Conservation (phyloP, 2,329 filamentous ascomycete species). For the Blumeria graminis region DNA sequence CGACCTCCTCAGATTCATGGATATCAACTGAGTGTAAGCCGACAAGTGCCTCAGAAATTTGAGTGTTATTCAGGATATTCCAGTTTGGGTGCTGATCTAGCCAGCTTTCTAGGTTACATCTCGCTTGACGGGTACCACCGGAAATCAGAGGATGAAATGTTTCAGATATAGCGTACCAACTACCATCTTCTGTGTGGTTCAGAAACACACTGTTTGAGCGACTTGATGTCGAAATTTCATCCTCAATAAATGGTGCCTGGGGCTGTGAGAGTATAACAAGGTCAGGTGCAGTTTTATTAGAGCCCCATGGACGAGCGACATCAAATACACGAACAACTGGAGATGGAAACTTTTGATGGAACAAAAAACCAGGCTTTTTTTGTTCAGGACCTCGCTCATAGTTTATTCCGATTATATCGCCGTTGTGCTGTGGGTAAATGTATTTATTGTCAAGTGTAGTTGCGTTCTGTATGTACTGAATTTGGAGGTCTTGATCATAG, state of each 20-base stretch:
- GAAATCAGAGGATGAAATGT: constrained; percentile 66
- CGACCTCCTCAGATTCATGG: constrained; percentile 12
- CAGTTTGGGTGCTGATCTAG: constrained; percentile 19
- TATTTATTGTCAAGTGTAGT: constrained; percentile 42
- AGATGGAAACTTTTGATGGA: constrained; percentile 43
- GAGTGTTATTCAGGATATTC: constrained; percentile 16
- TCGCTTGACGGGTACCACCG: constrained; percentile 28
- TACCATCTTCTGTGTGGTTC: constrained; percentile 64
- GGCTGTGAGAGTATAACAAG: constrained; percentile 76
- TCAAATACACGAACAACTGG: constrained; percentile 81
- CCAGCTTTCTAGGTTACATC: constrained; percentile 30
- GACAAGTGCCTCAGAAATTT: constrained; percentile 36
- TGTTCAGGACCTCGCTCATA: constrained; percentile 20
- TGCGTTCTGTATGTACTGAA: constrained; percentile 47
- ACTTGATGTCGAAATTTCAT: constrained; percentile 25
- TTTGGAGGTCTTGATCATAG: constrained; percentile 64
- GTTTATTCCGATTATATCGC: constrained; percentile 60
- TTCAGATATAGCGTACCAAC: constrained; percentile 88
- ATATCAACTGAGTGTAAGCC: constrained; percentile 45
- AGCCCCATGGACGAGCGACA: constrained; percentile 48
- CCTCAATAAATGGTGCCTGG: constrained; percentile 28
- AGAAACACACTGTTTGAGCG: constrained; percentile 51
- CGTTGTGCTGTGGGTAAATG: constrained; percentile 69
- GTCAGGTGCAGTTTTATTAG: constrained; percentile 42
- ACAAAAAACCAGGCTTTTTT: constrained; percentile 20